Evolutionary conservation across 495 filamentous ascomycete genomes (phyloP).

Genomic region (Monascus purpureus): DNA sequence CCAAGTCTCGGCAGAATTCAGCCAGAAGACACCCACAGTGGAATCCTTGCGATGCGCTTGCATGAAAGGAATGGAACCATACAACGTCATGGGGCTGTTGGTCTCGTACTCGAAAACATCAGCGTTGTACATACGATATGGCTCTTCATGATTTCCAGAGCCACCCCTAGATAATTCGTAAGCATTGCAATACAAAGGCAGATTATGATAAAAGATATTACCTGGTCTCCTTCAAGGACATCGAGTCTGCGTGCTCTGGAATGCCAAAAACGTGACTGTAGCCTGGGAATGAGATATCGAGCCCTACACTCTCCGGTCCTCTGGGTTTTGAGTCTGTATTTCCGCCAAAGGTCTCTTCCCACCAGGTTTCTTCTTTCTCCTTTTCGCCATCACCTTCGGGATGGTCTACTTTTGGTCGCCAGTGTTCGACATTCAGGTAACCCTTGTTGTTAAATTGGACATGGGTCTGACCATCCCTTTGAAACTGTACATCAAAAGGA

Average conservation of each 20-base stretch:
- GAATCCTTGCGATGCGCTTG: conserved; percentile 89
- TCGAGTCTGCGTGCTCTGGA: conserved; percentile 77
- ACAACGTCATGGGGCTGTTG: conserved; percentile 96
- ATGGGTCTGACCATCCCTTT: conserved; percentile 67
- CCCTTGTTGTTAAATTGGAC: conserved; percentile 80
- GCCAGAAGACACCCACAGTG: conserved; percentile 95
- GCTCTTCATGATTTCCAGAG: conserved; percentile 68
- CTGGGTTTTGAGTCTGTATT: conserved; percentile 87
- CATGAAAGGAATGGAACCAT: conserved; percentile 92
- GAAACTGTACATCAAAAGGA: conserved; percentile 76
- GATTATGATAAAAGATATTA: conserved; percentile 15
- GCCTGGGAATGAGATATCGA: conserved; percentile 84
- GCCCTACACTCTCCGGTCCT: conserved; percentile 74
- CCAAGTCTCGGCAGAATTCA: conserved; percentile 97
- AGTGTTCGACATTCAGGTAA: conserved; percentile 85
- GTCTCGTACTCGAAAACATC: conserved; percentile 97
- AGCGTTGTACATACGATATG: conserved; percentile 91
- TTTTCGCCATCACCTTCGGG: conserved; percentile 31
- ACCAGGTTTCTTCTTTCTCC: conserved; percentile 79
- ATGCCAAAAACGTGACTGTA: conserved; percentile 92
- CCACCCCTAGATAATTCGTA: conserved; percentile 42
- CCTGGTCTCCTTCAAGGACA: conserved; percentile 82
- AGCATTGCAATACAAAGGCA: conserved; percentile 3
- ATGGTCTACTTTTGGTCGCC: conserved; percentile 76
- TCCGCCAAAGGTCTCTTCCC: conserved; percentile 92